Evolutionary conservation across 345 rosid species (phyloP).

Genomic region (Laguncularia racemosa): DNA sequence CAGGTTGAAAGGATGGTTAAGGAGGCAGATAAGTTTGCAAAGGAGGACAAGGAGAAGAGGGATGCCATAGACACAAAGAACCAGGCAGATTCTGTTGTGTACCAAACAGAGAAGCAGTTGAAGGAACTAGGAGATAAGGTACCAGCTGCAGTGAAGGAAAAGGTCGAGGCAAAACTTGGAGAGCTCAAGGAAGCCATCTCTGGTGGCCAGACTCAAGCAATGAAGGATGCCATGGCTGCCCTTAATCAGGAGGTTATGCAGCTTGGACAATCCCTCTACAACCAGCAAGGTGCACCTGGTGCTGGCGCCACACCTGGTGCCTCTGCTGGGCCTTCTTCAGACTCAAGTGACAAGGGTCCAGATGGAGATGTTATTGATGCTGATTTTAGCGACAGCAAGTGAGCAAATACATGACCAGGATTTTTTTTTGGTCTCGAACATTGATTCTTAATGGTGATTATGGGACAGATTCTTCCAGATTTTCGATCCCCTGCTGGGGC

Average conservation of each 20-base stretch:
- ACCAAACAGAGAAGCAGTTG: constrained; percentile 94
- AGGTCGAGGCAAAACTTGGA: constrained; percentile 77
- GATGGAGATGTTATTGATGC: constrained; percentile 94
- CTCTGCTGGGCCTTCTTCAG: constrained; percentile 45
- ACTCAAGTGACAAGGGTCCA: constrained; percentile 50
- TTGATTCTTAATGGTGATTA: too few relatives aligned
- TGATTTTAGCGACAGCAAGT: constrained; percentile 87
- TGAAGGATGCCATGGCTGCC: constrained; percentile 80
- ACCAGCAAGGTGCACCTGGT: constrained; percentile 69
- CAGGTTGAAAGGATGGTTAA: constrained; percentile 87
- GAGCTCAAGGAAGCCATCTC: constrained; percentile 78
- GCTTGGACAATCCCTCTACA: constrained; percentile 83
- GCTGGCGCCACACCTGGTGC: constrained; percentile 58
- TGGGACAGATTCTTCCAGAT: too few relatives aligned
- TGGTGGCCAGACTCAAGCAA: constrained; percentile 59
- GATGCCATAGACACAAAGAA: constrained; percentile 97
- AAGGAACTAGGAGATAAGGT: constrained; percentile 90
- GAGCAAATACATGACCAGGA: not conserved
- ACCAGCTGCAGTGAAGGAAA: constrained; percentile 80
- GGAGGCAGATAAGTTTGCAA: constrained; percentile 79
- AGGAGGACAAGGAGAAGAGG: constrained; percentile 94
- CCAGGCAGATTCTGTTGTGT: constrained; percentile 87
- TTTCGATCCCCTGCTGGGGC: too few relatives aligned
- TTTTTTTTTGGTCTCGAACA: too few relatives aligned
- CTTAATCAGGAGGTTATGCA: constrained; percentile 96